Conservation (phyloP, 257 asterid species). For the Orobanche coerulescens region DNA sequence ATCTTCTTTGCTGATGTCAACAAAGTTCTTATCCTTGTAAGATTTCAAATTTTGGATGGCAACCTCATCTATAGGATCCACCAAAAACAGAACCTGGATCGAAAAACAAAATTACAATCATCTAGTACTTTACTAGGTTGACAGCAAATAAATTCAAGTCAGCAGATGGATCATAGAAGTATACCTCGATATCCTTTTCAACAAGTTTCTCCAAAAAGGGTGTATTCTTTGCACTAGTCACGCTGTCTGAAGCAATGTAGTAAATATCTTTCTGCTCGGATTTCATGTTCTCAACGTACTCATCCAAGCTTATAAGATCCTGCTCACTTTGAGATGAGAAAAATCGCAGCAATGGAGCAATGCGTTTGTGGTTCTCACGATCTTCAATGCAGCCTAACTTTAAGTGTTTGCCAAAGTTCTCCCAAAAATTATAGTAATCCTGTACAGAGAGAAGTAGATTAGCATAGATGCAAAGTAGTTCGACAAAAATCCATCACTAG, state of each 20-base stretch:
- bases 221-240: constrained; percentile 79
- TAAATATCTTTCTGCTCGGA: constrained; percentile 85
- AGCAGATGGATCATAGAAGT: constrained; percentile 2
- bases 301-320: constrained; percentile 79
- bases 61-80: constrained; percentile 94
- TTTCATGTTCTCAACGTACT: constrained; percentile 88
- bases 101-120: not conserved
- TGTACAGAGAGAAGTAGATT: constrained; percentile 23
- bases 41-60: constrained; percentile 83
- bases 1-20: constrained; percentile 96
- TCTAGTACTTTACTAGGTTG: constrained; percentile 1
- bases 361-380: constrained; percentile 91
- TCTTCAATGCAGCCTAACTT: constrained; percentile 96
- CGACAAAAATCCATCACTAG: not conserved
- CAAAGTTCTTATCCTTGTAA: constrained; percentile 77
- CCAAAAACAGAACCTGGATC: constrained; percentile 77
- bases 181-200: constrained; percentile 88
- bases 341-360: constrained; percentile 88
- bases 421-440: constrained; percentile 92
- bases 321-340: constrained; percentile 92
- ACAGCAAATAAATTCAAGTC: constrained; percentile 12
- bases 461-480: constrained; percentile 12
- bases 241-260: constrained; percentile 85
- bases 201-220: constrained; percentile 92
- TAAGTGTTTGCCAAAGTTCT: constrained; percentile 77